Conservation (phyloP, 768 basidiomycete genomes). For the Chalciporus sphaerocephalus region DNA sequence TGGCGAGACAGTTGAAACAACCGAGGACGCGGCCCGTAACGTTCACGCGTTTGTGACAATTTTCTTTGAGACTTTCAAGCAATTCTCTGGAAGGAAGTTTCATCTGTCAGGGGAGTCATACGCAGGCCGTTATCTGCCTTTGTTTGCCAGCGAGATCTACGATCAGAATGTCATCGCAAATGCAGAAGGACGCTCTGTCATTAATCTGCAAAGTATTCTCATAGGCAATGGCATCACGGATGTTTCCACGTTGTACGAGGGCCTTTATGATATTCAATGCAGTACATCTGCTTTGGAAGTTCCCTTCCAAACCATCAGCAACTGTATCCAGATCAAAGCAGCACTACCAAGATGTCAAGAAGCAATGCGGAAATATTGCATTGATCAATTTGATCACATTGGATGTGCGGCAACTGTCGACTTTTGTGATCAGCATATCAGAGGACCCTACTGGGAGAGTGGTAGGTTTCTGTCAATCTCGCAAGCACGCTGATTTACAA, state of each 20-base stretch:
- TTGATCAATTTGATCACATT: constrained; percentile 61
- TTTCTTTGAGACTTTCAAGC: constrained; percentile 74
- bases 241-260: constrained; percentile 40
- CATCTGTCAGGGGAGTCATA: constrained; percentile 75
- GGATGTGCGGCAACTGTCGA: constrained; percentile 60
- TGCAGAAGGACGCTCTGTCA: constrained; percentile 43
- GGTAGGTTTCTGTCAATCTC: constrained; percentile 25
- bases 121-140: constrained; percentile 65
- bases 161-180: constrained; percentile 61
- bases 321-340: constrained; percentile 49
- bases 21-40: constrained; percentile 77
- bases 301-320: constrained; percentile 44
- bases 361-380: constrained; percentile 53
- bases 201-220: constrained; percentile 70
- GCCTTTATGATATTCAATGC: constrained; percentile 49
- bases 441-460: constrained; percentile 36
- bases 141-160: constrained; percentile 73
- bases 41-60: constrained; percentile 71
- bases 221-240: constrained; percentile 73
- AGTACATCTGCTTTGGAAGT: constrained; percentile 46
- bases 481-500: background rate
- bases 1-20: constrained; percentile 65
- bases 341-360: constrained; percentile 64
- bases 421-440: constrained; percentile 61
- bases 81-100: constrained; percentile 63